Percentiles rank a stretch among this genome's conserved stretches.
phyloP scores from a whole-genome alignment of 805 yeast genomes.

The Cyberlindnera amylophila region DNA sequence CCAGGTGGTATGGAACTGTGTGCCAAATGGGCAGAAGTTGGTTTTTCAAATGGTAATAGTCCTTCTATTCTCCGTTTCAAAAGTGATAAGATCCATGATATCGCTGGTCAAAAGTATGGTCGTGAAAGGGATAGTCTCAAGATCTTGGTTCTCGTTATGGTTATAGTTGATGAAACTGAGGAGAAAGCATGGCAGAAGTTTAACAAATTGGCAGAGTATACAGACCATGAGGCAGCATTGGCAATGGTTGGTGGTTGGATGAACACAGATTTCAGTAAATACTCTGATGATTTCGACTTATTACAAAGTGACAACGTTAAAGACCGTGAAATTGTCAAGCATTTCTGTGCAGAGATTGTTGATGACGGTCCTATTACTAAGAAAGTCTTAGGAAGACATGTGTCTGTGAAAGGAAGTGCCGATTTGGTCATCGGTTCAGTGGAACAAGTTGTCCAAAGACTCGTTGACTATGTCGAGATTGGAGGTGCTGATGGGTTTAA shows the following conservation, averaged over 20 bases:
- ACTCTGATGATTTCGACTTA: constrained; percentile 36
- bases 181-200: constrained; percentile 39
- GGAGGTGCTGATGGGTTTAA: constrained; percentile 43
- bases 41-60: constrained; percentile 36
- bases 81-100: constrained; percentile 30
- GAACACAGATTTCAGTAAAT: constrained; percentile 37
- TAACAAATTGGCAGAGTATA: constrained; percentile 29
- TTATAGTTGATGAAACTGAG: constrained; percentile 37
- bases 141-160: constrained; percentile 35
- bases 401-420: constrained; percentile 26
- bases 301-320: constrained; percentile 29
- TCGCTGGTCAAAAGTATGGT: constrained; percentile 33
- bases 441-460: neutral
- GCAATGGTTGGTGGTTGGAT: constrained; percentile 46
- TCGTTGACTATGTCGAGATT: constrained; percentile 33
- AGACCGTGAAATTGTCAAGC: constrained; percentile 30
- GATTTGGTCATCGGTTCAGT: constrained; percentile 26
- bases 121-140: constrained; percentile 37
- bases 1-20: constrained; percentile 38
- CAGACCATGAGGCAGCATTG: constrained; percentile 42
- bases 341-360: constrained; percentile 9
- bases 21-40: constrained; percentile 41
- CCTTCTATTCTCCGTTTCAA: constrained; percentile 30
- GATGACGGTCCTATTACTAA: constrained; percentile 29
- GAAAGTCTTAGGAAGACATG: constrained; percentile 25